Conservation (phyloP, 441 rosid genomes). For the Hypseocharis bilobata region DNA sequence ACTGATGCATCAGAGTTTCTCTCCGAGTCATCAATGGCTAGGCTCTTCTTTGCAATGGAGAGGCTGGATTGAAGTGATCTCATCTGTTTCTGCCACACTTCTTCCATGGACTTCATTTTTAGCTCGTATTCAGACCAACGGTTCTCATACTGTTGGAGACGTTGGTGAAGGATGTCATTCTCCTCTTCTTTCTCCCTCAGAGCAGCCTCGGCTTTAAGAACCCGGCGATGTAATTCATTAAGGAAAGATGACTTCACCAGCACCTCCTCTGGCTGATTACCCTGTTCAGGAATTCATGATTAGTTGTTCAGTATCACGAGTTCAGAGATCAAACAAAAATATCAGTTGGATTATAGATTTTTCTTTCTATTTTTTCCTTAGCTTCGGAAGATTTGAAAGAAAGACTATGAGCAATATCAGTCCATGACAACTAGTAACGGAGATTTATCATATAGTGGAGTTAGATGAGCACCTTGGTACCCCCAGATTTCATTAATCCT, state of each 20-base stretch:
- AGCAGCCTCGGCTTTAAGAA: conserved; percentile 81
- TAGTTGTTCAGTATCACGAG: conserved; percentile 9
- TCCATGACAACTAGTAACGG: not conserved
- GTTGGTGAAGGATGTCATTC: conserved; percentile 83
- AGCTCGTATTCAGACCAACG: conserved; percentile 94
- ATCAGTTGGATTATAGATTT: not conserved
- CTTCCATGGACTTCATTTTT: conserved; percentile 99
- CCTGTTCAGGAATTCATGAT: conserved; percentile 30
- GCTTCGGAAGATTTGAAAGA: not conserved
- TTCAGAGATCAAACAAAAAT: not conserved
- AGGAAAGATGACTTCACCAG: conserved; percentile 81
- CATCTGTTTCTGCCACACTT: conserved; percentile 99
- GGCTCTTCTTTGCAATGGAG: conserved; percentile 94
- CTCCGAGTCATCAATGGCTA: conserved; percentile 68
- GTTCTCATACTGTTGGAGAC: conserved; percentile 84
- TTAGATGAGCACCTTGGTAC: conserved; percentile 38
- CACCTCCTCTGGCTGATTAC: conserved; percentile 67
- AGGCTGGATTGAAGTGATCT: conserved; percentile 89
- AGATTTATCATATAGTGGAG: not conserved
- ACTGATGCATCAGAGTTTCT: conserved; percentile 90
- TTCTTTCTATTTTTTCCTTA: not conserved
- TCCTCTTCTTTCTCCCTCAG: conserved; percentile 87
- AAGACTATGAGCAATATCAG: not conserved
- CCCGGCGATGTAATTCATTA: conserved; percentile 80
- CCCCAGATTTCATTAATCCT: conserved; percentile 49